A percentile compares a stretch with the other conserved stretches of the same genome.
These are phyloP conservation scores for Sanguinoderma infundibulare DNA, from an alignment of 1,284 basidiomycete species.

Conservation along the genomic window DNA sequence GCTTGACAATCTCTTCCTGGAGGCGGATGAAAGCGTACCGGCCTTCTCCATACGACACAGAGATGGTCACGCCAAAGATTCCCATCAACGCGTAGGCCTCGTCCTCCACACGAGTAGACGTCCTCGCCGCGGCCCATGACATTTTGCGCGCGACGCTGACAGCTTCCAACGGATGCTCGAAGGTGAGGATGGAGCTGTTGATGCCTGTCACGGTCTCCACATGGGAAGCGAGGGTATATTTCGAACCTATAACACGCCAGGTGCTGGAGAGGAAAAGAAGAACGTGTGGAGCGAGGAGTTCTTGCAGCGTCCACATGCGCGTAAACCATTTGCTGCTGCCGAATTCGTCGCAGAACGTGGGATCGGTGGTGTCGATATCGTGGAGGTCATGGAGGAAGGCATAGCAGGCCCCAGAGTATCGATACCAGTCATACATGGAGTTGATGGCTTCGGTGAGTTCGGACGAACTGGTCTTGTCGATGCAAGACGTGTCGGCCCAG, in stretches of 20 bases:
- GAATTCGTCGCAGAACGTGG: not conserved
- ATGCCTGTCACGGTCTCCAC: constrained; percentile 3
- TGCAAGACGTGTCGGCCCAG: constrained; percentile 8
- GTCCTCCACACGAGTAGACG: constrained; percentile 3
- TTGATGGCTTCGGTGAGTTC: constrained; percentile 11
- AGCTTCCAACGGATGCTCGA: not conserved
- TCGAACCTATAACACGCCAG: constrained; percentile 6
- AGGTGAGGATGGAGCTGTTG: not conserved
- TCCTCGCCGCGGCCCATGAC: constrained; percentile 9
- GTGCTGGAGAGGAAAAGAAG: constrained; percentile 4
- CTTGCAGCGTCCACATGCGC: constrained; percentile 4
- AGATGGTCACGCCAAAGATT: constrained; percentile 10
- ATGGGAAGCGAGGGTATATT: not conserved
- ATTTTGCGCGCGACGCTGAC: constrained; percentile 7
- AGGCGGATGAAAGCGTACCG: constrained; percentile 9
- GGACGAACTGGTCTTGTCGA: constrained; percentile 13
- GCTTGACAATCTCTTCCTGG: constrained; percentile 12
- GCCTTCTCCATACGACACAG: constrained; percentile 8
- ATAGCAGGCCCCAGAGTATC: constrained; percentile 2
- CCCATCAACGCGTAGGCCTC: constrained; percentile 15
- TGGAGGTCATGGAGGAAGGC: constrained; percentile 9
- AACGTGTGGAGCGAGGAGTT: constrained; percentile 1
- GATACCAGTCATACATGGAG: constrained; percentile 11
- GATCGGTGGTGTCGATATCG: not conserved
- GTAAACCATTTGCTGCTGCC: constrained; percentile 5